Conservation (phyloP, 2,329 filamentous ascomycete genomes). For the Trichoderma asperellum region DNA sequence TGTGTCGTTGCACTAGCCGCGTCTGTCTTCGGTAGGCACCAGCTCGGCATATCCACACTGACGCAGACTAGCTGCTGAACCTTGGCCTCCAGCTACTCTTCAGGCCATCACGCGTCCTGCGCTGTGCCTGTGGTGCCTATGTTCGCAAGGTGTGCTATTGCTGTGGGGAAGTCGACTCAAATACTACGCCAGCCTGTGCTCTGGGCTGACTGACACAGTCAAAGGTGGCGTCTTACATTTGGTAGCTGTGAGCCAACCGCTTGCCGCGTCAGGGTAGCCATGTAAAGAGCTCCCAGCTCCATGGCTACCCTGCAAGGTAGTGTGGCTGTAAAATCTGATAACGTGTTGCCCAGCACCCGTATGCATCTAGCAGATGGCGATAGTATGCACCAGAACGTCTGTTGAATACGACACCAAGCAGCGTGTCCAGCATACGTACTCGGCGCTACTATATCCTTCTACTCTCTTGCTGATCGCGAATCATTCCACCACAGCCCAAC, state of each 20-base stretch:
- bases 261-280: slow-evolving; percentile 2
- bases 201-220: background rate
- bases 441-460: background rate
- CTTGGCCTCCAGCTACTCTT: background rate
- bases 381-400: background rate
- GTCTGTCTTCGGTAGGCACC: background rate
- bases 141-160: background rate
- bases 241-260: slow-evolving; percentile 8
- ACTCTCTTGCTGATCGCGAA: background rate
- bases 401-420: background rate
- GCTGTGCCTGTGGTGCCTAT: background rate
- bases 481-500: background rate
- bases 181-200: background rate
- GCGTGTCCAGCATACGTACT: background rate
- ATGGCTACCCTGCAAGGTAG: no score
- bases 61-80: background rate
- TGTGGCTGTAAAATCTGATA: background rate
- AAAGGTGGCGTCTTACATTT: slow-evolving; percentile 20
- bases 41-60: background rate
- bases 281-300: background rate
- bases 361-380: background rate
- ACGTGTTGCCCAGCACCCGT: background rate
- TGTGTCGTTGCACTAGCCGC: background rate
- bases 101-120: background rate
- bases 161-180: slow-evolving; percentile 1